Evolutionary conservation across 2,329 filamentous ascomycete species (phyloP), one percentile per base, ranked within the genome.

Genomic region (Chalara sp.): DNA sequence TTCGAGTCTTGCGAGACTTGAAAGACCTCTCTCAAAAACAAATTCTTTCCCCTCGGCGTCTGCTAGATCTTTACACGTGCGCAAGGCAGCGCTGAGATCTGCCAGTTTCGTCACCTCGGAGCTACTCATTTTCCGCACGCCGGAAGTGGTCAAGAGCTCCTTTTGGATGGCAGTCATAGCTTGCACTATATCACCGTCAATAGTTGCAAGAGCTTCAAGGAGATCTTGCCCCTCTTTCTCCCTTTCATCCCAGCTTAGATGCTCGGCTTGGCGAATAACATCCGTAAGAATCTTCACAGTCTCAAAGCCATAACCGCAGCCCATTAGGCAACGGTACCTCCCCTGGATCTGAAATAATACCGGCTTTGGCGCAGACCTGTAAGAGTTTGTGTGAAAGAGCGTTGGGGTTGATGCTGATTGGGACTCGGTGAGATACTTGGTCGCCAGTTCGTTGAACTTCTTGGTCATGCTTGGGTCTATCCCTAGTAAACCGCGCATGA

Each of bases 401-500:
- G 21, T 21, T 21, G 21, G 21, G 21, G 21, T 21, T 21, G 21
- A 21, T 3, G 21, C 21, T 21, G 21, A 21, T 21, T 21, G 21
- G 21, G 21, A 21, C 21, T 21, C 21, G 21, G 21, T 21, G 2
- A 66, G 58, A 52, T 65, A 67, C 13, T 53, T 55, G 6, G 55
- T 54, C 2, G 65, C 63, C n/a, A 66, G 61, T 5, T 55, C 53
- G 41, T 70, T 63, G 29, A 72, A 67, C 8, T 61, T 56, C 6
- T 56, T 39, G 1, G 68, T 71, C 44, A 68, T 51, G n/a, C 57
- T 56, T 5, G 61, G 55, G 21, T 67, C 60, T n/a, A 53, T 51
- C 35, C 57, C 63, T n/a, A 68, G 52, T 5, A 64, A 50, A 6
- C 59, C 60, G 49, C 70, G 60, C 48, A 72, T 57, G 5, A 73